Evolutionary conservation across 345 rosid species (phyloP).

Genomic region (Cardamine chenopodiifolia): DNA sequence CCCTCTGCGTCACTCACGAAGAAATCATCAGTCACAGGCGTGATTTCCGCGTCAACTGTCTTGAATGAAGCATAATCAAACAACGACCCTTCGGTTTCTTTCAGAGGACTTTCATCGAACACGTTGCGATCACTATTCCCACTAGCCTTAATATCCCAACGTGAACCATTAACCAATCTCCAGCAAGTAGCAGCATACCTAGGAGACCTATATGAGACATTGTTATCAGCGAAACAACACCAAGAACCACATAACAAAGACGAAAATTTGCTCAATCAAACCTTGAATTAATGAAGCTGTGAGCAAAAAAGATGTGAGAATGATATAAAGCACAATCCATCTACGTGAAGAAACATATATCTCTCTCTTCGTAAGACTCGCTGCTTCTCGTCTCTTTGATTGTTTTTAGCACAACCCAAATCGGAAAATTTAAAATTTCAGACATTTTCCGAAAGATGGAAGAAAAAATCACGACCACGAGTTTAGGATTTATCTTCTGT

Average conservation of each 20-base stretch:
- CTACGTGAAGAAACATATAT: constrained; percentile 10
- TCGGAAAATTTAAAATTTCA: neutral
- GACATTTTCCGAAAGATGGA: constrained; percentile 22
- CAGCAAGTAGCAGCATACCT: constrained; percentile 42
- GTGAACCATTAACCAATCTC: constrained; percentile 41
- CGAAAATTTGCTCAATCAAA: neutral
- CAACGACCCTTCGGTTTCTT: constrained; percentile 44
- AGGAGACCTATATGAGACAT: constrained; percentile 45
- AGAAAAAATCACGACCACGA: constrained; percentile 25
- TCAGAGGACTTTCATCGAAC: constrained; percentile 49
- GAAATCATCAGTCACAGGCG: constrained; percentile 70
- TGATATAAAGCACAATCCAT: constrained; percentile 54
- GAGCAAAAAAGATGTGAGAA: constrained; percentile 37
- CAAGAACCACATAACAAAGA: neutral
- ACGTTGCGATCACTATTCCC: constrained; percentile 49
- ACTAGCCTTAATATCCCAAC: constrained; percentile 47
- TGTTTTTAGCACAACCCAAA: neutral
- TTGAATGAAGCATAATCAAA: constrained; percentile 48
- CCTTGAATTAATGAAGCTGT: constrained; percentile 48
- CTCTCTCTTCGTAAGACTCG: constrained; percentile 3
- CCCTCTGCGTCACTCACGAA: constrained; percentile 93
- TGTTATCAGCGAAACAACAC: neutral
- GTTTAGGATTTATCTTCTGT: constrained; percentile 34
- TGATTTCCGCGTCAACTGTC: constrained; percentile 58
- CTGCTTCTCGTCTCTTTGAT: constrained; percentile 15